Evolutionary conservation across 1,139 yeast genomes (phyloP).

Genomic region (Hansenula anomala): DNA sequence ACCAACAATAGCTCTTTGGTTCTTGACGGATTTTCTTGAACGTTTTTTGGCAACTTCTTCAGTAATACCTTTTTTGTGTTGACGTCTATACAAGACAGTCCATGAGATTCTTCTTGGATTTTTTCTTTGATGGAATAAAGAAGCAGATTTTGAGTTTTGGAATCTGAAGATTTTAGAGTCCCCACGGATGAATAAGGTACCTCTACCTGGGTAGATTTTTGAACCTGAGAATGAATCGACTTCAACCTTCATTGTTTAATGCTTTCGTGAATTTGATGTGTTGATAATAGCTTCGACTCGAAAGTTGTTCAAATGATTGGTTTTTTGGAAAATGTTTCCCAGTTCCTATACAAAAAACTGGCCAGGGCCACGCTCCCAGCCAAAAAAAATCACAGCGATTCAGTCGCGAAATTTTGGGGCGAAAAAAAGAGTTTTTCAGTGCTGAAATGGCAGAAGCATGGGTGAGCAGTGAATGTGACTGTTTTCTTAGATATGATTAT

Average conservation of each 20-base stretch:
- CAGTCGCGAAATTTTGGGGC: too few relatives aligned
- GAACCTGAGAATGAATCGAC: constrained; percentile 99
- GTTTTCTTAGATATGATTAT: too few relatives aligned
- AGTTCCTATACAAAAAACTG: too few relatives aligned
- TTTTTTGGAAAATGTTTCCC: too few relatives aligned
- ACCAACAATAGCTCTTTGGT: constrained; percentile 99
- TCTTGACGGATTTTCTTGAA: constrained; percentile 95
- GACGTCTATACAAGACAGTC: constrained; percentile 99
- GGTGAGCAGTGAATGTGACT: too few relatives aligned
- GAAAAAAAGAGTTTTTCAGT: too few relatives aligned
- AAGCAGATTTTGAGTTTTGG: constrained; percentile 96
- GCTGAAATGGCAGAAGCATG: too few relatives aligned
- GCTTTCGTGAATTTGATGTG: background rate
- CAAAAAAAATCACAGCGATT: too few relatives aligned
- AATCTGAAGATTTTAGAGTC: constrained; percentile 99
- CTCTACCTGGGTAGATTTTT: constrained; percentile 99
- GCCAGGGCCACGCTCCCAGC: too few relatives aligned
- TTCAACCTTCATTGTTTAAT: constrained; percentile 89
- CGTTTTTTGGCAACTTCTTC: constrained; percentile 98
- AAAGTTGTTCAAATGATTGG: background rate
- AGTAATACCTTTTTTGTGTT: constrained; percentile 99
- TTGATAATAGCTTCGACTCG: too few relatives aligned
- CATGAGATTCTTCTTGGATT: constrained; percentile 99
- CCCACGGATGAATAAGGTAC: constrained; percentile 98
- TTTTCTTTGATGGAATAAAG: constrained; percentile 99